Conservation (phyloP, 1,284 basidiomycete genomes). For the Moesziomyces sp. region DNA sequence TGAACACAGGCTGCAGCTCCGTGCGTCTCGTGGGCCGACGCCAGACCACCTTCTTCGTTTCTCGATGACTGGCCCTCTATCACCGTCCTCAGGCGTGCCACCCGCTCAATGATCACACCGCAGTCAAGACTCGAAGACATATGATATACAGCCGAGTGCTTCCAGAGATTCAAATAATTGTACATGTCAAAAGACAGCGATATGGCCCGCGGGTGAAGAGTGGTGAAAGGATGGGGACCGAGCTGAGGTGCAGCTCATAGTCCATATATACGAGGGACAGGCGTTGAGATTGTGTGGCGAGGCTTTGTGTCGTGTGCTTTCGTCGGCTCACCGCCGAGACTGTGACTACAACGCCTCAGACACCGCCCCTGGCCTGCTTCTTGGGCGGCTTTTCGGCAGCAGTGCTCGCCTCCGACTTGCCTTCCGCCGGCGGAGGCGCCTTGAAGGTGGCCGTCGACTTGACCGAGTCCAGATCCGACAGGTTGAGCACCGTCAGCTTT, state of each 20-base stretch:
- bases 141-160: neutral
- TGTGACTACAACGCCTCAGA: constrained; percentile 3
- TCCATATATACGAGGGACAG: neutral
- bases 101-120: neutral
- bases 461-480: constrained; percentile 39
- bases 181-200: neutral
- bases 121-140: neutral
- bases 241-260: neutral
- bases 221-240: neutral
- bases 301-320: no score
- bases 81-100: no score
- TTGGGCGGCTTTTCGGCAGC: constrained; percentile 35
- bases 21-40: no score
- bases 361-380: constrained; percentile 37
- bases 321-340: no score
- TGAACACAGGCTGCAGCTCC: no score
- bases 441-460: constrained; percentile 25
- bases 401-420: constrained; percentile 21
- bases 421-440: constrained; percentile 16
- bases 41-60: no score
- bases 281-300: neutral
- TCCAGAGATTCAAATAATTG: neutral
- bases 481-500: constrained; percentile 57
- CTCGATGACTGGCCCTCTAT: no score
- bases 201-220: neutral